A percentile compares a stretch with the other conserved stretches of the same genome.
Conservation (phyloP, 257 asterid genomes). For the Cruciata laevipes region DNA sequence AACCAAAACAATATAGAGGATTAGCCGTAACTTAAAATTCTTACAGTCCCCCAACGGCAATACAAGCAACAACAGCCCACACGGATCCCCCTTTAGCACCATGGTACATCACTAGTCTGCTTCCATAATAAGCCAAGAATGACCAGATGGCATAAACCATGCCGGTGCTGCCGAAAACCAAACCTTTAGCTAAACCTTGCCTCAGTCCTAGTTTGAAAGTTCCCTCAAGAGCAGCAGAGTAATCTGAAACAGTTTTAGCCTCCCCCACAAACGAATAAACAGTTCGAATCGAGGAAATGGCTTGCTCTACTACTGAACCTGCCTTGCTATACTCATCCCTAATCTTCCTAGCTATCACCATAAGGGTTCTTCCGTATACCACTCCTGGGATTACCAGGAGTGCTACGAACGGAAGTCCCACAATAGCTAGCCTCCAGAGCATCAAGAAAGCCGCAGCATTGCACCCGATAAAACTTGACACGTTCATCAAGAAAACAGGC, state of each 20-base stretch:
- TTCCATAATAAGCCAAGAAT: not conserved
- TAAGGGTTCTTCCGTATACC: not conserved
- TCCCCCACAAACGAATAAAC: not conserved
- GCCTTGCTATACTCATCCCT: not conserved
- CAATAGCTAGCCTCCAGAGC: not conserved
- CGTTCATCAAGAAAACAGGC: not conserved
- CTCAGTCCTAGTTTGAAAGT: not conserved
- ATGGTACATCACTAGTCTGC: not conserved
- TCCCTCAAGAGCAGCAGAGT: constrained; percentile 1
- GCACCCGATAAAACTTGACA: not conserved
- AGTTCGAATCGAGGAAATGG: not conserved
- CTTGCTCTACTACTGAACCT: not conserved
- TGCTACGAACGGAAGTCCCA: not conserved
- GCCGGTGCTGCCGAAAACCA: not conserved
- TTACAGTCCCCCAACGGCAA: not conserved
- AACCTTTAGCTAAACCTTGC: not conserved
- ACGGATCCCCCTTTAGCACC: not conserved
- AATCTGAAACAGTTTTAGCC: not conserved
- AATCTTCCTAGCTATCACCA: not conserved
- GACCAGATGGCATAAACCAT: not conserved
- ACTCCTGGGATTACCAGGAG: not conserved
- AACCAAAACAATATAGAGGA: too few species aligned
- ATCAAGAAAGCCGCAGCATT: not conserved
- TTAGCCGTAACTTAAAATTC: not conserved
- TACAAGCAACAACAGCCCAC: not conserved